A percentile compares a stretch with the other conserved stretches of the same genome.
These are phyloP conservation scores for Trichosporon sp. DNA, from an alignment of 1,284 basidiomycete genomes.

Conservation along the genomic window DNA sequence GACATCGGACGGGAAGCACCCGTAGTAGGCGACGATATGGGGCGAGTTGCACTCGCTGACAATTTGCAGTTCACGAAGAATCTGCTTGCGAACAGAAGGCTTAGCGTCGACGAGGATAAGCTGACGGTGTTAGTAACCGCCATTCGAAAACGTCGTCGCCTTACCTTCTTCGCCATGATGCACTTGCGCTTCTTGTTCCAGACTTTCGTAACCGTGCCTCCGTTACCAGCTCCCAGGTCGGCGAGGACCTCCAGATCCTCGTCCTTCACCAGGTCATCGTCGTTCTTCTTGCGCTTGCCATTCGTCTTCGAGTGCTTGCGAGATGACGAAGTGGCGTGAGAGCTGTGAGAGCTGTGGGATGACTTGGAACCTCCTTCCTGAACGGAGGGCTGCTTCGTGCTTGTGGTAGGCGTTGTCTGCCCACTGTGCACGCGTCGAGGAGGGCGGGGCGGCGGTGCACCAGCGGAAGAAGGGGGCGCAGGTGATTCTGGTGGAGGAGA, in stretches of 20 bases:
- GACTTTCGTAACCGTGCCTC: slow-evolving; percentile 95
- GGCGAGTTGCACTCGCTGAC: slow-evolving; percentile 94
- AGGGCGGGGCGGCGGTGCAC: slow-evolving; percentile 27
- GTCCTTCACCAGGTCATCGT: slow-evolving; percentile 73
- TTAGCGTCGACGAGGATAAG: slow-evolving; percentile 98
- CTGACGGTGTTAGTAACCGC: slow-evolving; percentile 57
- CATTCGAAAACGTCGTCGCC: slow-evolving; percentile 36
- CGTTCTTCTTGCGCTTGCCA: slow-evolving; percentile 59
- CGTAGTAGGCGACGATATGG: slow-evolving; percentile 95
- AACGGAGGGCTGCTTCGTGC: slow-evolving; percentile 18
- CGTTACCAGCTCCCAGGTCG: slow-evolving; percentile 95
- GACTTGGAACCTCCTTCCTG: slow-evolving; percentile 18
- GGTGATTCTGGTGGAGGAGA: slow-evolving; percentile 33
- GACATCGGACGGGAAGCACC: slow-evolving; percentile 92
- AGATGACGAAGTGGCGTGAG: slow-evolving; percentile 16
- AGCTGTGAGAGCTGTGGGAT: slow-evolving; percentile 15
- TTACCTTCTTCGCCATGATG: slow-evolving; percentile 92
- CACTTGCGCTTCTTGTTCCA: slow-evolving; percentile 84
- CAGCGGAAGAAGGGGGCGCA: slow-evolving; percentile 24
- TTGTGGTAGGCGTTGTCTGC: slow-evolving; percentile 26
- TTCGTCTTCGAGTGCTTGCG: slow-evolving; percentile 38
- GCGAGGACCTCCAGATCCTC: slow-evolving; percentile 80
- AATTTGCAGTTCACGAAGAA: slow-evolving; percentile 94
- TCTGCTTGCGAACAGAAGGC: slow-evolving; percentile 95
- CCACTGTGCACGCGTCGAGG: slow-evolving; percentile 28